Percentiles rank a stretch among this genome's conserved stretches.
Evolutionary conservation across 2,329 filamentous ascomycete genomes (phyloP).

Genomic region (Teratosphaeria nubilosa): DNA sequence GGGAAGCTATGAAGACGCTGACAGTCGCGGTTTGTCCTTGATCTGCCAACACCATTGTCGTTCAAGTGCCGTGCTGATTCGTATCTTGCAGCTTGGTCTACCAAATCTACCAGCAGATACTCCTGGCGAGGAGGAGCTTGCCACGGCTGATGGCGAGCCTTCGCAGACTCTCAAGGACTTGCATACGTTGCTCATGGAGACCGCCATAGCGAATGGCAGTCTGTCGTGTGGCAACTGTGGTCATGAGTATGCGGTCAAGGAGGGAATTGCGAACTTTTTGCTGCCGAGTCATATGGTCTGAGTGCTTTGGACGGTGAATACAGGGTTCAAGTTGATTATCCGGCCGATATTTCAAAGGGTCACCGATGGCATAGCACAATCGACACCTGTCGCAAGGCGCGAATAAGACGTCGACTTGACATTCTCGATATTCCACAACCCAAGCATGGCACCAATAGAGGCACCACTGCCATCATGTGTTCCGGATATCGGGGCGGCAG

Average conservation of each 20-base stretch:
- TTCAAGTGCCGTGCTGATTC: not conserved
- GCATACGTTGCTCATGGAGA: constrained; percentile 77
- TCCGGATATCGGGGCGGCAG: no score
- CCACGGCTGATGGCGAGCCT: constrained; percentile 49
- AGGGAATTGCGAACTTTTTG: constrained; percentile 58
- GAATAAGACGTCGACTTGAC: not conserved
- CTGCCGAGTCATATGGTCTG: constrained; percentile 66
- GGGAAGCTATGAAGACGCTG: constrained; percentile 67
- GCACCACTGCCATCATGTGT: not conserved
- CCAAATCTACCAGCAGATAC: constrained; percentile 44
- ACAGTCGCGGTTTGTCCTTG: constrained; percentile 57
- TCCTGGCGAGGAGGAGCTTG: constrained; percentile 26
- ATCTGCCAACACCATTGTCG: constrained; percentile 7
- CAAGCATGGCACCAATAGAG: not conserved
- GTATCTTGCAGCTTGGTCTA: constrained; percentile 7
- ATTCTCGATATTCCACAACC: not conserved
- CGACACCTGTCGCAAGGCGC: no score
- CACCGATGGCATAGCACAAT: no score
- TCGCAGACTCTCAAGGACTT: constrained; percentile 61
- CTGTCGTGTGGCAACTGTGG: constrained; percentile 84
- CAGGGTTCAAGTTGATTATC: no score
- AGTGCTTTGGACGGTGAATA: constrained; percentile 9
- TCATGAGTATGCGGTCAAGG: constrained; percentile 87
- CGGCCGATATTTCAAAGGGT: no score
- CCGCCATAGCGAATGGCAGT: constrained; percentile 78